phyloP scores from a whole-genome alignment of 179 eudicot genomes.

The Drosera spatulata region DNA sequence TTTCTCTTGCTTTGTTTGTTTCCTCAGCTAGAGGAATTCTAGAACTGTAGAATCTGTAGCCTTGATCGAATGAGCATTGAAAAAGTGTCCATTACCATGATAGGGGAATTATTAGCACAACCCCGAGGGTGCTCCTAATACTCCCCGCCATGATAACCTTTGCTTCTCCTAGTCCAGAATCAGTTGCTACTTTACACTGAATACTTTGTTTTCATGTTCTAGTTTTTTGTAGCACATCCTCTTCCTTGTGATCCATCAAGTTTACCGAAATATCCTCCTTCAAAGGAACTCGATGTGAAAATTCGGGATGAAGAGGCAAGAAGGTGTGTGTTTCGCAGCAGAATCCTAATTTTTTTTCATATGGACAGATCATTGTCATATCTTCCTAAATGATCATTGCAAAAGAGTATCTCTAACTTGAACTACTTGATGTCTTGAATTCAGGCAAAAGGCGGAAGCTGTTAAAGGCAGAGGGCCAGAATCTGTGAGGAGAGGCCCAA shows the following conservation, averaged over 20 bases:
- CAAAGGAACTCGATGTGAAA: constrained; percentile 37
- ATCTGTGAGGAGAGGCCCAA: constrained; percentile 35
- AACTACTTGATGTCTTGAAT: background rate
- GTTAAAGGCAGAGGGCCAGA: constrained; percentile 54
- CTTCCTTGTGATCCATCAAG: constrained; percentile 41
- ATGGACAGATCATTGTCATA: too few species aligned
- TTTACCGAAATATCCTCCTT: constrained; percentile 37
- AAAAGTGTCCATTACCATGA: too few species aligned
- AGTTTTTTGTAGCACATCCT: constrained; percentile 40
- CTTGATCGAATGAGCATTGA: too few species aligned
- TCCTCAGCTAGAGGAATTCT: background rate
- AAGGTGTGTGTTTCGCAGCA: constrained; percentile 18
- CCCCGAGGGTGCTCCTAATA: too few species aligned
- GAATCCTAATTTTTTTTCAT: background rate
- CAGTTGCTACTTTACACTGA: background rate
- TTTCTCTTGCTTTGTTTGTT: background rate
- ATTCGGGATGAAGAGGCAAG: constrained; percentile 34
- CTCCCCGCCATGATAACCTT: too few species aligned
- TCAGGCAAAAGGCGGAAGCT: constrained; percentile 60
- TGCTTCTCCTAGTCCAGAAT: too few species aligned
- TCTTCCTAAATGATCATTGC: too few species aligned
- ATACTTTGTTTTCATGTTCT: constrained; percentile 3
- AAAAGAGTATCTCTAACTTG: too few species aligned
- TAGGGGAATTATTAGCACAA: too few species aligned
- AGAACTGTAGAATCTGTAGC: background rate